Conservation (phyloP, 1,284 basidiomycete genomes). For the Austropuccinia psidii region DNA sequence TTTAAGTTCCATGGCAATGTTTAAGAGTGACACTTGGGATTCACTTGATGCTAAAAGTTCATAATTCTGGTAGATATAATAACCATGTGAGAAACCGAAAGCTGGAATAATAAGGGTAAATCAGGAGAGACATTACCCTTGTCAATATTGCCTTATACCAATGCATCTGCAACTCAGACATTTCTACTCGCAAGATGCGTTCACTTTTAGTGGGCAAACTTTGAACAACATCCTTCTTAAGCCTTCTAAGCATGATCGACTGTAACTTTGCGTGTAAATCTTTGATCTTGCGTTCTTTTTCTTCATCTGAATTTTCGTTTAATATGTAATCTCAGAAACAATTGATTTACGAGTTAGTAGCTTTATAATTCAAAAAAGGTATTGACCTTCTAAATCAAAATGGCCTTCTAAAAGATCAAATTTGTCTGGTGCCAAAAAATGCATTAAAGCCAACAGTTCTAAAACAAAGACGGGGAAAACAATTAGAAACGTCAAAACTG, state of each 20-base stretch:
- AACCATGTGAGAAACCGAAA: neutral
- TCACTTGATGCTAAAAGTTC: slow-evolving; percentile 22
- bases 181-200: slow-evolving; percentile 93
- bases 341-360: too few species aligned
- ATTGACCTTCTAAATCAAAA: slow-evolving; percentile 36
- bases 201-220: slow-evolving; percentile 96
- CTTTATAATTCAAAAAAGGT: slow-evolving; percentile 39
- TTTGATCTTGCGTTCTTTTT: slow-evolving; percentile 90
- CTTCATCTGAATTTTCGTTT: slow-evolving; percentile 55
- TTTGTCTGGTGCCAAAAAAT: slow-evolving; percentile 97
- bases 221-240: slow-evolving; percentile 97
- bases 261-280: slow-evolving; percentile 88
- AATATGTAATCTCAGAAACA: neutral
- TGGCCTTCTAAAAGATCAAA: slow-evolving; percentile 54
- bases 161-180: slow-evolving; percentile 93
- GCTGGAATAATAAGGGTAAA: slow-evolving; percentile 59
- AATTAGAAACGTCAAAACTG: neutral
- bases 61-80: slow-evolving; percentile 5
- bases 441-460: slow-evolving; percentile 94
- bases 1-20: slow-evolving; percentile 48
- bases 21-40: slow-evolving; percentile 40
- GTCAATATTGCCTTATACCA: slow-evolving; percentile 99
- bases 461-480: neutral
- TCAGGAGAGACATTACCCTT: slow-evolving; percentile 55
- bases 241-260: slow-evolving; percentile 84